A percentile compares a stretch with the other conserved stretches of the same genome.
These are phyloP conservation scores for Corallochytrium limacisporum DNA, from an alignment of 78 protist genomes.

Conservation along the genomic window DNA sequence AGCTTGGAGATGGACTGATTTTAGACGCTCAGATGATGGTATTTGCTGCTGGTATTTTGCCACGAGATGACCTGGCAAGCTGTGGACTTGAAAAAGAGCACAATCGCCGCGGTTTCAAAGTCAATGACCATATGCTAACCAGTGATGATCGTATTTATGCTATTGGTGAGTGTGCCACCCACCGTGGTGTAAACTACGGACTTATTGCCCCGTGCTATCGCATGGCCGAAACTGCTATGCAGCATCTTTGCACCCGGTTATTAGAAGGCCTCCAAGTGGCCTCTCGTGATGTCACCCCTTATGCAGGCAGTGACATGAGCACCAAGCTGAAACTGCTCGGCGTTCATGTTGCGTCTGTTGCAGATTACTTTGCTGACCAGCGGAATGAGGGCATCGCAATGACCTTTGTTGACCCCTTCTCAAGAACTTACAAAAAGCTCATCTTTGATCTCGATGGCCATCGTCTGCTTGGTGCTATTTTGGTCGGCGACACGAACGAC, in stretches of 20 bases:
- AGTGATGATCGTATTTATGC: background rate
- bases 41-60: background rate
- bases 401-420: background rate
- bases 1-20: background rate
- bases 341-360: background rate
- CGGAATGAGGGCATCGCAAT: background rate
- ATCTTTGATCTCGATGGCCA: background rate
- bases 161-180: background rate
- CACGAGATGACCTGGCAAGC: slow-evolving; percentile 4
- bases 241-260: background rate
- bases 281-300: background rate
- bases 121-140: background rate
- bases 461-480: background rate
- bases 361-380: background rate
- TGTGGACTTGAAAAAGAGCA: background rate
- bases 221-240: background rate
- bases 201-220: background rate
- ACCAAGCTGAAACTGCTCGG: background rate
- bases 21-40: background rate
- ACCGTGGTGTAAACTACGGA: background rate
- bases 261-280: background rate
- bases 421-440: background rate
- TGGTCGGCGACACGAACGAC: background rate
- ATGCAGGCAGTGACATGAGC: background rate
- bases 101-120: background rate